Base-by-base conservation (phyloP, 345 rosid genomes). In the Clausena lansium region DNA sequence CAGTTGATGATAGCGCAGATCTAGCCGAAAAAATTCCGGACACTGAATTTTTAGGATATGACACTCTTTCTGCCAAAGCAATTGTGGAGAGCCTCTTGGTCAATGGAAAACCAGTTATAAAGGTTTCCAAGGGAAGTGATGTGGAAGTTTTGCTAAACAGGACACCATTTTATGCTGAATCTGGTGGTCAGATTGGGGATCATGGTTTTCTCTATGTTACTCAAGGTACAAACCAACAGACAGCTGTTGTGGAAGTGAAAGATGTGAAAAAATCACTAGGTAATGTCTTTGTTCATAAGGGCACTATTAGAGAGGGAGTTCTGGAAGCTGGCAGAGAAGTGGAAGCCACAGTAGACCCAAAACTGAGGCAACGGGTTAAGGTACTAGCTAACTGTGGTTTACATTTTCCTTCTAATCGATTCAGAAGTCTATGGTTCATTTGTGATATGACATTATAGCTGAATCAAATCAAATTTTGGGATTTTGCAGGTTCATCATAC, bases 131-230 rank as follows among this genome's bases (percentile, higher is more conserved):
- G 87, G 98, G 98, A 78, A 90, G 81, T 79, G 90, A 93, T 70
- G 97, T 95, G 55, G 98, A 93, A 87, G 86, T 93, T 76, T 86
- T 95, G 81, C 89, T 92, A 59, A 88, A 91, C 80, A 91, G 87
- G 84, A 93, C 99, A 45, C 98, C 99, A 27, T 95, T 95, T 82
- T 93, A 93, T 74, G 98, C 99, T 71, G 98, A 95, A 83, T 92
- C 99, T 27, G 98, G 99, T 77, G 99, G 97, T 77, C 99, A 95
- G 80, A 90, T 95, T 74, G 99, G 90, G 28, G 99, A 93, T 84
- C 88, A 87, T 65, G 99, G 98, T 60, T 82, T 87, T 80, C 80
- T 93, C 25, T 92, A 85, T 85, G 84, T 91, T 78, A 84, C 79
- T 64, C 83, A 78, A 76, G 88, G 82, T 84, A 87, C 73, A 66